Percentiles rank a stretch among this genome's conserved stretches.
phyloP scores from a whole-genome alignment of 495 filamentous ascomycete species.

The Penicillium antarcticum region DNA sequence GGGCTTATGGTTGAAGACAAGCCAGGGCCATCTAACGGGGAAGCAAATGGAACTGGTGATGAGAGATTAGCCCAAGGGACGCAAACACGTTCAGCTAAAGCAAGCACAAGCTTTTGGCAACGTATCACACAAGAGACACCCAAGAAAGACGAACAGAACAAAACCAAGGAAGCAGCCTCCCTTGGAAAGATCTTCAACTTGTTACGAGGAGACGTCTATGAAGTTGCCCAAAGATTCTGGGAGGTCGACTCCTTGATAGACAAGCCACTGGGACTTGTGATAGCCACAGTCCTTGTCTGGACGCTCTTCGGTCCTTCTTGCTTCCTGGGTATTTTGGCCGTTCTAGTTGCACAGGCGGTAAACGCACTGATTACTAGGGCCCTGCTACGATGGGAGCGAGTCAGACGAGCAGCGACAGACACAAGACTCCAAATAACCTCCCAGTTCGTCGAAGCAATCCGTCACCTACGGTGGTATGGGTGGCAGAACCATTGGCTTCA shows the following conservation, averaged over 20 bases:
- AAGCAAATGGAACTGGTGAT: constrained; percentile 1
- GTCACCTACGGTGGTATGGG: constrained; percentile 83
- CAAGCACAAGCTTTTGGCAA: constrained; percentile 7
- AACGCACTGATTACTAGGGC: constrained; percentile 61
- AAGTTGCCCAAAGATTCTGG: constrained; percentile 80
- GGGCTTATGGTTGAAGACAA: constrained; percentile 33
- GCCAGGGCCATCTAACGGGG: background rate
- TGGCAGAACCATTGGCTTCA: constrained; percentile 80
- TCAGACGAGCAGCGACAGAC: constrained; percentile 66
- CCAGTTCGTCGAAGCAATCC: constrained; percentile 78
- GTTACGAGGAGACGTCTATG: constrained; percentile 76
- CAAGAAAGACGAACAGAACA: constrained; percentile 6
- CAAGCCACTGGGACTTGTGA: constrained; percentile 63
- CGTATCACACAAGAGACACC: constrained; percentile 8
- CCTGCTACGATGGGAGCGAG: constrained; percentile 59
- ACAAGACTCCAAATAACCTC: constrained; percentile 67
- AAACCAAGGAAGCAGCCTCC: constrained; percentile 58
- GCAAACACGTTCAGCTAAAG: constrained; percentile 1
- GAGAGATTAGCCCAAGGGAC: background rate
- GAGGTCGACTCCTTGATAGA: constrained; percentile 66
- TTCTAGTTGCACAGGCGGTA: constrained; percentile 60
- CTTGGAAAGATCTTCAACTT: constrained; percentile 84
- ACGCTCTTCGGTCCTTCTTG: constrained; percentile 75
- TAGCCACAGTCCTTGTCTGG: constrained; percentile 70
- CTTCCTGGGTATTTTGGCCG: constrained; percentile 63